A percentile compares a stretch with the other conserved stretches of the same genome.
These are phyloP conservation scores for Solanum dulcamara DNA, from an alignment of 257 asterid genomes.

Conservation along the genomic window DNA sequence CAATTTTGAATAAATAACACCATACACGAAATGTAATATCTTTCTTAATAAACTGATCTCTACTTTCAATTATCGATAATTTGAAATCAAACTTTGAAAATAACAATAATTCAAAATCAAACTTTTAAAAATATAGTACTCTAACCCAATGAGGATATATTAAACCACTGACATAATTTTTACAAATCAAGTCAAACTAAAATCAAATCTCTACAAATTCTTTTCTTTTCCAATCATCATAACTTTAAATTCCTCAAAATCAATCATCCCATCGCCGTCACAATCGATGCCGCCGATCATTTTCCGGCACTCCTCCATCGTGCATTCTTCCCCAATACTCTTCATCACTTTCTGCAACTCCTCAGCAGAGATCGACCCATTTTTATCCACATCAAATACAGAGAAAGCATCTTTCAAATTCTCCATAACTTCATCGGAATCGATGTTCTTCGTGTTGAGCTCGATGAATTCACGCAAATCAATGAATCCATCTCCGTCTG, in stretches of 20 bases:
- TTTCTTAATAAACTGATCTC: too few species aligned
- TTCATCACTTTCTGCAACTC: conserved; percentile 57
- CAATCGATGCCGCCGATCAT: conserved; percentile 70
- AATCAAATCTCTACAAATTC: conserved; percentile 13
- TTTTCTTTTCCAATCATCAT: conserved; percentile 56
- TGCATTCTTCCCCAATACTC: conserved; percentile 67
- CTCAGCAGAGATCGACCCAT: conserved; percentile 55
- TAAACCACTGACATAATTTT: too few species aligned
- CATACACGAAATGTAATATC: too few species aligned
- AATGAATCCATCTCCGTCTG: conserved; percentile 78
- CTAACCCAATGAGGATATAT: too few species aligned
- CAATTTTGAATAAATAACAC: too few species aligned
- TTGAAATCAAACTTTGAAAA: too few species aligned
- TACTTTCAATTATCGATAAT: too few species aligned
- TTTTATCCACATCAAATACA: conserved; percentile 57
- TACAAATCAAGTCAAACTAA: background rate
- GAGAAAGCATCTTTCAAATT: conserved; percentile 52
- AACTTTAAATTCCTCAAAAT: conserved; percentile 71
- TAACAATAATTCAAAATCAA: too few species aligned
- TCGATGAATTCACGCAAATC: conserved; percentile 57
- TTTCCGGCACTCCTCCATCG: conserved; percentile 56
- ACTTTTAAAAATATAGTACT: too few species aligned
- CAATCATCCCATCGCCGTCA: conserved; percentile 63
- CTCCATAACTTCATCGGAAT: conserved; percentile 42
- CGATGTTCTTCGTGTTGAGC: conserved; percentile 51